Conservation (phyloP, 106 monocot genomes). For the Dioscorea zingiberensis region DNA sequence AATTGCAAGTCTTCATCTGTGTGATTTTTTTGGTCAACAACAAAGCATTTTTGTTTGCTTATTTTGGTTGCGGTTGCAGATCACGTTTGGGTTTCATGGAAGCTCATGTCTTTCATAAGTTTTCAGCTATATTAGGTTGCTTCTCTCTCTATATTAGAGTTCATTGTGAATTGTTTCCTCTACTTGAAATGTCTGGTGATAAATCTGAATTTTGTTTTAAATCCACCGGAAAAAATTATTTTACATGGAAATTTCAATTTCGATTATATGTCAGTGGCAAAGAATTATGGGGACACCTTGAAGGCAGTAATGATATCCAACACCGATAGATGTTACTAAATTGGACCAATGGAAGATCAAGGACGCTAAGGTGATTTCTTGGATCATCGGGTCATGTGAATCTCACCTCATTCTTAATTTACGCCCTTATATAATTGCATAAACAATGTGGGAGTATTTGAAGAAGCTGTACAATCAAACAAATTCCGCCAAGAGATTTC, state of each 20-base stretch:
- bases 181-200: not conserved
- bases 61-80: no score
- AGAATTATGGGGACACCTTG: constrained; percentile 8
- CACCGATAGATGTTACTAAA: not conserved
- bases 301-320: not conserved
- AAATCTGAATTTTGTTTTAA: no score
- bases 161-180: no score
- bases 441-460: constrained; percentile 8
- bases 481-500: not conserved
- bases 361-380: constrained; percentile 3
- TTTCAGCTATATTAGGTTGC: no score
- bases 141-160: no score
- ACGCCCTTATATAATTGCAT: not conserved
- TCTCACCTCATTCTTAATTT: constrained; percentile 6
- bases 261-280: constrained; percentile 4
- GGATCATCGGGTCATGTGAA: constrained; percentile 3
- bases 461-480: constrained; percentile 11
- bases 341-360: not conserved
- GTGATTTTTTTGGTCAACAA: no score
- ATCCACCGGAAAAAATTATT: constrained; percentile 4
- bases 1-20: no score
- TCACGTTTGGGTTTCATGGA: no score
- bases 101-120: no score
- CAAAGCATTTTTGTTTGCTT: no score
- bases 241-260: no score